Conservation (phyloP, 2,329 filamentous ascomycete species). For the Elsinoe batatas region DNA sequence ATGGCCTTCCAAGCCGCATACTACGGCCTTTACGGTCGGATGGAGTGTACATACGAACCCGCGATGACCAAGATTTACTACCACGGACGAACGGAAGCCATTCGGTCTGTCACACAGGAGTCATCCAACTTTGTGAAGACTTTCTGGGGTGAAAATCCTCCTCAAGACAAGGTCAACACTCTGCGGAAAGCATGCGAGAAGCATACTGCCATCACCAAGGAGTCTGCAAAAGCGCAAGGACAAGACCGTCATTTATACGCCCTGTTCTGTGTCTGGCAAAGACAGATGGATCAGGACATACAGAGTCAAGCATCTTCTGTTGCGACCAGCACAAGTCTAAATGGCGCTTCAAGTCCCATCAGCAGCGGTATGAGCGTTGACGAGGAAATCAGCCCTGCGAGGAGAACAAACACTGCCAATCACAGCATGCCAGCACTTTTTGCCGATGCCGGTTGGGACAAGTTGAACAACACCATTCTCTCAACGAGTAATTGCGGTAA, state of each 20-base stretch:
- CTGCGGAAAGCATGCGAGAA: slow-evolving; percentile 74
- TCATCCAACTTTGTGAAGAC: slow-evolving; percentile 81
- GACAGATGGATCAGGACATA: slow-evolving; percentile 55
- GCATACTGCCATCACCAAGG: slow-evolving; percentile 68
- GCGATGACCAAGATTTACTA: slow-evolving; percentile 95
- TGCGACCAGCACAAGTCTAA: slow-evolving; percentile 36
- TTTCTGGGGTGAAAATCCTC: slow-evolving; percentile 87
- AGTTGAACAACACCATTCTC: slow-evolving; percentile 85
- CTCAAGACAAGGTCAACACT: slow-evolving; percentile 74
- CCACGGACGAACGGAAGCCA: slow-evolving; percentile 89
- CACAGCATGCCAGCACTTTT: slow-evolving; percentile 67
- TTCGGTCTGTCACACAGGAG: slow-evolving; percentile 74
- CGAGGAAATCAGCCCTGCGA: slow-evolving; percentile 46
- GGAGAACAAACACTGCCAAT: slow-evolving; percentile 34
- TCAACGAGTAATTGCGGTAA: slow-evolving; percentile 99
- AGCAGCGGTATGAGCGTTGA: slow-evolving; percentile 42
- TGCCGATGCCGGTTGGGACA: slow-evolving; percentile 83
- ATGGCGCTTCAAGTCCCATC: slow-evolving; percentile 45
- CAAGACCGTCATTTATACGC: slow-evolving; percentile 92
- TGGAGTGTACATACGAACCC: slow-evolving; percentile 94
- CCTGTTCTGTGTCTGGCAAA: slow-evolving; percentile 89
- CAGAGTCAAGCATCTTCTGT: slow-evolving; percentile 38
- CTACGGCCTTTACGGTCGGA: slow-evolving; percentile 86
- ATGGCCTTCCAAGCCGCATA: slow-evolving; percentile 99
- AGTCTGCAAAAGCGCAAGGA: slow-evolving; percentile 81